Percentiles rank a stretch among this genome's conserved stretches.
Conservation (phyloP, 306 rosid genomes). For the Prunus campanulata region DNA sequence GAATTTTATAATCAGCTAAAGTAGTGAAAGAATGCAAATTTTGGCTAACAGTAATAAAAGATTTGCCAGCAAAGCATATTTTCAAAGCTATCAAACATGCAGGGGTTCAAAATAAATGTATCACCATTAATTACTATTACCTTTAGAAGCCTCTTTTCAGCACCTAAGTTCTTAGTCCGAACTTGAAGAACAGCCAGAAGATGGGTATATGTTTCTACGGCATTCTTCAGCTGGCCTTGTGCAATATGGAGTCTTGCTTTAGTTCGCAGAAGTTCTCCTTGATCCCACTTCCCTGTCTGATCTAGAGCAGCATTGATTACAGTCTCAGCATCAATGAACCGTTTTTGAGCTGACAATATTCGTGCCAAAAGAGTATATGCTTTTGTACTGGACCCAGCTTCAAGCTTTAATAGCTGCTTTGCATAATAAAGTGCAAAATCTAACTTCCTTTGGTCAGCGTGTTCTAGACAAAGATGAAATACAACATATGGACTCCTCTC, state of each 20-base stretch:
- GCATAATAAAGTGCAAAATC: slow-evolving; percentile 64
- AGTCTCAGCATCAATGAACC: slow-evolving; percentile 68
- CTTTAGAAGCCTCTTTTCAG: slow-evolving; percentile 54
- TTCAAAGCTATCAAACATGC: slow-evolving; percentile 1
- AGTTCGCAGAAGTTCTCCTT: slow-evolving; percentile 74
- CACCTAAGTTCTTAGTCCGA: slow-evolving; percentile 50
- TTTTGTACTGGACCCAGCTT: slow-evolving; percentile 61
- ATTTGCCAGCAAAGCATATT: not conserved
- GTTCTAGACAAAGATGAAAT: slow-evolving; percentile 77
- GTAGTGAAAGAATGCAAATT: not conserved
- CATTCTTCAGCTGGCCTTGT: slow-evolving; percentile 66
- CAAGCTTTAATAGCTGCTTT: slow-evolving; percentile 59
- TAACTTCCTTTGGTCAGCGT: slow-evolving; percentile 83
- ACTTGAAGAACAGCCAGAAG: slow-evolving; percentile 88
- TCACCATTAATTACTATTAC: slow-evolving; percentile 29
- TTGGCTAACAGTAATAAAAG: not conserved
- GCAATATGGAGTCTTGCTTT: slow-evolving; percentile 85
- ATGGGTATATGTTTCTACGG: slow-evolving; percentile 65
- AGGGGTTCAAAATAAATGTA: not conserved
- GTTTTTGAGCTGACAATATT: slow-evolving; percentile 77
- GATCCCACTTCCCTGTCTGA: slow-evolving; percentile 89
- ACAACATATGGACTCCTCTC: slow-evolving; percentile 63
- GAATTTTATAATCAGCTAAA: not conserved
- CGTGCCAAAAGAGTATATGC: slow-evolving; percentile 65
- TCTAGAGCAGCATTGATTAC: slow-evolving; percentile 81